A percentile compares a stretch with the other conserved stretches of the same genome.
Evolutionary conservation across 2,329 filamentous ascomycete genomes (phyloP).

Genomic region (Akanthomyces lecanii): DNA sequence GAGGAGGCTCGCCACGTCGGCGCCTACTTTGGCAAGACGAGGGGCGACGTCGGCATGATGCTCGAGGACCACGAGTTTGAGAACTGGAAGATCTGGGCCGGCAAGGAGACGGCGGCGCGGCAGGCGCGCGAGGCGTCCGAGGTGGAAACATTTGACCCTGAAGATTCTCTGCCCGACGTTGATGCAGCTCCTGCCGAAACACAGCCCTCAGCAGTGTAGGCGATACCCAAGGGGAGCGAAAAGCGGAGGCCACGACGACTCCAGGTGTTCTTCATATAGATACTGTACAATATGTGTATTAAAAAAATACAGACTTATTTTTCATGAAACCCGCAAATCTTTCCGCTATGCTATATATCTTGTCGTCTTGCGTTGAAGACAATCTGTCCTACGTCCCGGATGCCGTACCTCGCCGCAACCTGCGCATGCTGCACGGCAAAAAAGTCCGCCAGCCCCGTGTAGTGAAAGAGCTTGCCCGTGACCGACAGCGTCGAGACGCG

Average conservation of each 20-base stretch:
- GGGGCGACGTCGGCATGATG: constrained; percentile 71
- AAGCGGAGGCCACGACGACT: background rate
- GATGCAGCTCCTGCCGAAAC: constrained; percentile 24
- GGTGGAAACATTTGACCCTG: constrained; percentile 44
- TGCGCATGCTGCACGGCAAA: constrained; percentile 79
- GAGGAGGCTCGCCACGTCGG: constrained; percentile 86
- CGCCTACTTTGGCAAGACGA: constrained; percentile 79
- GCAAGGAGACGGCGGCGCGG: constrained; percentile 39
- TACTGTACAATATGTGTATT: constrained; percentile 22
- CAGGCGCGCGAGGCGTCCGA: constrained; percentile 38
- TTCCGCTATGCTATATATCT: constrained; percentile 12
- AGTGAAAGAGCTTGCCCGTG: constrained; percentile 71
- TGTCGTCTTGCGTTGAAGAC: constrained; percentile 36
- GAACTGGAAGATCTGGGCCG: constrained; percentile 79
- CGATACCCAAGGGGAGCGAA: too few species aligned
- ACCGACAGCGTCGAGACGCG: constrained; percentile 77
- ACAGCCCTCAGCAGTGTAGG: background rate
- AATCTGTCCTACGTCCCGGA: constrained; percentile 36
- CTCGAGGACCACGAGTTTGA: constrained; percentile 79
- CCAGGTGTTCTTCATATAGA: constrained; percentile 12
- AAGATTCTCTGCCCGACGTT: constrained; percentile 24
- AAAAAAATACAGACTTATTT: constrained; percentile 11
- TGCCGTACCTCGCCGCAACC: constrained; percentile 47
- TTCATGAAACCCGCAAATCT: background rate
- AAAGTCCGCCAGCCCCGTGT: constrained; percentile 62